Conservation (phyloP, 2,329 filamentous ascomycete species). For the Dactylonectria estremocensis region DNA sequence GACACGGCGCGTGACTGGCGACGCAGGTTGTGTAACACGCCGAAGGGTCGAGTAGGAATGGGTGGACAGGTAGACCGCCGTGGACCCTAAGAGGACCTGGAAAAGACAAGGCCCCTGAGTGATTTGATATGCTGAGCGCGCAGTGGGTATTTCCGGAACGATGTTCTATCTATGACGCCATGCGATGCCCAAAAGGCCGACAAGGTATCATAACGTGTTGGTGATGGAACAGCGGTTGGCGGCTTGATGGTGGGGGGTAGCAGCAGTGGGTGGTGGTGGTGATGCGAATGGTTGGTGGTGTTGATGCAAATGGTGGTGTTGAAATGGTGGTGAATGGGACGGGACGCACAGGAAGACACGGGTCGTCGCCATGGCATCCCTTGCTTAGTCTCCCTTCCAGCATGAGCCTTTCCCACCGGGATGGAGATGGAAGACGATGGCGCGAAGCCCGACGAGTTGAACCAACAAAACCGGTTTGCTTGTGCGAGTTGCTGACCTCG, state of each 20-base stretch:
- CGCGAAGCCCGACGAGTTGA: neutral
- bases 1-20: slow-evolving; percentile 30
- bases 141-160: slow-evolving; percentile 7
- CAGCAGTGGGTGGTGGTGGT: too few relatives aligned
- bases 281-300: neutral
- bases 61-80: too few relatives aligned
- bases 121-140: neutral
- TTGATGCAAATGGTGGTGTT: too few relatives aligned
- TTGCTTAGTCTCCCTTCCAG: slow-evolving; percentile 34
- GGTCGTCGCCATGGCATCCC: slow-evolving; percentile 28
- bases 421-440: neutral
- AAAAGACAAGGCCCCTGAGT: slow-evolving; percentile 16
- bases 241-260: too few relatives aligned
- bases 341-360: slow-evolving; percentile 36
- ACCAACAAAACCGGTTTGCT: slow-evolving; percentile 34
- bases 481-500: slow-evolving; percentile 10
- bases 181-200: neutral
- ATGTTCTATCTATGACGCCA: slow-evolving; percentile 2
- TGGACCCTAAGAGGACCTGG: neutral
- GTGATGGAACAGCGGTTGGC: too few relatives aligned
- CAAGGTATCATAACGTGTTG: too few relatives aligned
- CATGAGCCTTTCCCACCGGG: slow-evolving; percentile 20
- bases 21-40: slow-evolving; percentile 39
- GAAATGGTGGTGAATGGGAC: neutral
- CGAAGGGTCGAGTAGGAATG: neutral